phyloP scores from a whole-genome alignment of 2,329 filamentous ascomycete genomes.

The Pochonia chlamydosporia region DNA sequence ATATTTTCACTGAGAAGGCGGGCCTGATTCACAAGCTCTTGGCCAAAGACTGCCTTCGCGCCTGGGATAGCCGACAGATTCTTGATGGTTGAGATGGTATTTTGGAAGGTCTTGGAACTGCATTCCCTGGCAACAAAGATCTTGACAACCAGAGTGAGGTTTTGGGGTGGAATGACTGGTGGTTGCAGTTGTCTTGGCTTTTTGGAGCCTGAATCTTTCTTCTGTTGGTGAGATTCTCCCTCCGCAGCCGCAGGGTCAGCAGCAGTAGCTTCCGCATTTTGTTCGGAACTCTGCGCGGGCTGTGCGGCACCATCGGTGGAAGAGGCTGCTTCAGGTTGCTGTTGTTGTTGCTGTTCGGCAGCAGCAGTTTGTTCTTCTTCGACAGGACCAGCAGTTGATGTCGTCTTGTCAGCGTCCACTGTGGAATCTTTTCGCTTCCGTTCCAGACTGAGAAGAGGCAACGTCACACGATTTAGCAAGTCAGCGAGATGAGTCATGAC shows the following conservation, averaged over 20 bases:
- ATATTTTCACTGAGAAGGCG: conserved; percentile 80
- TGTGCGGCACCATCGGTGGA: conserved; percentile 15
- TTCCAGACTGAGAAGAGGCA: conserved; percentile 75
- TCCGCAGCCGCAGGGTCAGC: too few species aligned
- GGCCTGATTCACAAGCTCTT: conserved; percentile 83
- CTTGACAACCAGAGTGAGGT: conserved; percentile 89
- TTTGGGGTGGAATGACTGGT: conserved; percentile 80
- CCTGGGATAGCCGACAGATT: conserved; percentile 90
- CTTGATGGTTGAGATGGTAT: conserved; percentile 97
- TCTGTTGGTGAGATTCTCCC: conserved; percentile 28
- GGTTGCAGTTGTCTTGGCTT: conserved; percentile 62
- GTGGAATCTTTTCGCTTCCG: conserved; percentile 43
- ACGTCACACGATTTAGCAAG: conserved; percentile 80
- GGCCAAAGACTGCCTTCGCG: conserved; percentile 85
- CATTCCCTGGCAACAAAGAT: conserved; percentile 95
- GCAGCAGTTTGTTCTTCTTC: conserved; percentile 26
- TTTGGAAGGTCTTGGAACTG: conserved; percentile 95
- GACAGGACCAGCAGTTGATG: conserved; percentile 14
- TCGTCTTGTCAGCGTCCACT: conserved; percentile 26
- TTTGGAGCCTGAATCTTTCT: conserved; percentile 37
- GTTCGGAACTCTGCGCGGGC: conserved; percentile 18
- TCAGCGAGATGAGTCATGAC: conserved; percentile 93
- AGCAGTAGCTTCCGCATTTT: conserved; percentile 20
- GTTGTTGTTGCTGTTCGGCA: background rate
- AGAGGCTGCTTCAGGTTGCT: conserved; percentile 11